phyloP scores from a whole-genome alignment of 176 grass and related monocot species.

The Phyllostachys edulis region DNA sequence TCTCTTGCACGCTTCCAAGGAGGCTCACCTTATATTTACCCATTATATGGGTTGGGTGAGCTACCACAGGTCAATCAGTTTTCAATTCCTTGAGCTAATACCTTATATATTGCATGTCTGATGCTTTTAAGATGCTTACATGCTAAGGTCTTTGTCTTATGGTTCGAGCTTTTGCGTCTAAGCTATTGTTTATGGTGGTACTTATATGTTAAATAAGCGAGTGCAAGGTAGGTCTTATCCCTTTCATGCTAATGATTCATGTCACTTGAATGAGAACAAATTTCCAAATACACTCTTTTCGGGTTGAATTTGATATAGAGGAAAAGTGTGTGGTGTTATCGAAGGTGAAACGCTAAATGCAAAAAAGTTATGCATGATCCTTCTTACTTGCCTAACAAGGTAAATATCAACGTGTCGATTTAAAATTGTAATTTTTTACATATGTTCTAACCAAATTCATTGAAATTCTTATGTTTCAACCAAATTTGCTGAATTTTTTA shows the following conservation, averaged over 20 bases:
- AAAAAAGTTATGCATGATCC: constrained; percentile 90
- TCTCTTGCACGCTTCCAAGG: constrained; percentile 89
- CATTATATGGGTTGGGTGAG: constrained; percentile 91
- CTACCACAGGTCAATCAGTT: constrained; percentile 70
- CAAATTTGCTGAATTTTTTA: constrained; percentile 6
- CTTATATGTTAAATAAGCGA: constrained; percentile 95
- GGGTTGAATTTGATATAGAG: constrained; percentile 93
- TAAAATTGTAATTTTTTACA: background rate
- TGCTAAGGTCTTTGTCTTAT: constrained; percentile 18
- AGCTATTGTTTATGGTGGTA: constrained; percentile 98
- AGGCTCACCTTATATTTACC: constrained; percentile 94
- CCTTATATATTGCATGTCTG: background rate
- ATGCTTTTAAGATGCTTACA: constrained; percentile 16
- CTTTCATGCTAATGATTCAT: background rate
- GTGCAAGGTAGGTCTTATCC: constrained; percentile 63
- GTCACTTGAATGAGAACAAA: background rate
- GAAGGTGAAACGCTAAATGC: constrained; percentile 94
- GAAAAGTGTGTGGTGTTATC: constrained; percentile 90
- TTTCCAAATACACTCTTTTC: constrained; percentile 2
- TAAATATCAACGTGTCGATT: constrained; percentile 20
- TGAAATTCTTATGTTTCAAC: background rate
- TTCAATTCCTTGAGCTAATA: constrained; percentile 6
- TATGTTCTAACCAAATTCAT: constrained; percentile 1
- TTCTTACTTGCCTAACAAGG: constrained; percentile 88
- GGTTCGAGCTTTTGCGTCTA: constrained; percentile 83